Percentiles rank a stretch among this genome's conserved stretches.
Evolutionary conservation across 768 basidiomycete genomes (phyloP).

Genomic region (Lactarius sp.): DNA sequence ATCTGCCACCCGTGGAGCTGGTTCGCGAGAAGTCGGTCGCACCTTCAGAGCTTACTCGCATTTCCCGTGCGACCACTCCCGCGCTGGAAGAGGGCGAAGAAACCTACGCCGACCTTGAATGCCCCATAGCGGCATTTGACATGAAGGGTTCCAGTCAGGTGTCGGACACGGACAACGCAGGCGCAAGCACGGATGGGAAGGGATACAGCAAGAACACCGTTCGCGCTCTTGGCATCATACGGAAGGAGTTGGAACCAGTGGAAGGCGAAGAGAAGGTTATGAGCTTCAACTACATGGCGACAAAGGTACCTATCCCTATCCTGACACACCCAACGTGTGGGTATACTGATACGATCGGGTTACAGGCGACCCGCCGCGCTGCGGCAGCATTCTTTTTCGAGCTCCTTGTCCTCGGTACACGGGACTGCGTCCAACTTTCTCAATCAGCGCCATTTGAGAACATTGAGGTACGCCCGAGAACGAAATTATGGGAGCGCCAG

Average conservation of each 20-base stretch:
- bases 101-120: constrained; percentile 61
- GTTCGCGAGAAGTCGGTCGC: constrained; percentile 43
- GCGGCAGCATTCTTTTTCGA: constrained; percentile 98
- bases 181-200: constrained; percentile 51
- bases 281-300: constrained; percentile 74
- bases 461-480: constrained; percentile 77
- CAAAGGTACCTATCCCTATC: constrained; percentile 50
- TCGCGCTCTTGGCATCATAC: constrained; percentile 72
- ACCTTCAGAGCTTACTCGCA: constrained; percentile 50
- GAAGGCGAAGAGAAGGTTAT: constrained; percentile 53
- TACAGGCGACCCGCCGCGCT: constrained; percentile 81
- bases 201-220: constrained; percentile 88
- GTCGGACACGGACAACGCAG: constrained; percentile 31
- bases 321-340: background rate
- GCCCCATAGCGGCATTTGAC: constrained; percentile 82
- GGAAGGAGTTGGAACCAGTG: constrained; percentile 60
- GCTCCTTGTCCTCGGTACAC: constrained; percentile 87
- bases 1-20: constrained; percentile 38
- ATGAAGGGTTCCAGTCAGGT: constrained; percentile 49
- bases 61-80: constrained; percentile 65
- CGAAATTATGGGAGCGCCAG: constrained; percentile 79
- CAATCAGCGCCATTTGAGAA: constrained; percentile 78
- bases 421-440: constrained; percentile 79
- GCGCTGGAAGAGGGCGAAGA: constrained; percentile 61
- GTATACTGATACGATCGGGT: background rate